Evolutionary conservation across 805 yeast genomes (phyloP).

Genomic region (Ogataea pignaliae): DNA sequence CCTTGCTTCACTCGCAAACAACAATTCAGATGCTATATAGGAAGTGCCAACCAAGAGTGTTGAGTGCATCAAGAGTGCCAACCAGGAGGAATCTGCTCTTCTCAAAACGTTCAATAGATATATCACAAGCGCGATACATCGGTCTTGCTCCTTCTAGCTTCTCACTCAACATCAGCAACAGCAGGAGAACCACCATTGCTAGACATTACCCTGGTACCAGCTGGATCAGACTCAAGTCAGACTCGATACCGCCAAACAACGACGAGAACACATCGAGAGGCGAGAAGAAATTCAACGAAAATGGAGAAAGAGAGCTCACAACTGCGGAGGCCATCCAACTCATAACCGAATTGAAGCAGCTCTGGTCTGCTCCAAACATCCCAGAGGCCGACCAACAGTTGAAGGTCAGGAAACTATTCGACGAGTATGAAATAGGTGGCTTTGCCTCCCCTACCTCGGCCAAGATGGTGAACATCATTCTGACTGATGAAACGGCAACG

Average conservation of each 20-base stretch:
- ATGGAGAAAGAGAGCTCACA: constrained; percentile 24
- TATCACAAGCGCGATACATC: no score
- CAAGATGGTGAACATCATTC: constrained; percentile 23
- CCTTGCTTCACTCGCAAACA: no score
- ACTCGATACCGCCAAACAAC: constrained; percentile 7
- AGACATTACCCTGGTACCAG: no score
- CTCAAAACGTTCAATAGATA: no score
- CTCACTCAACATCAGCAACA: no score
- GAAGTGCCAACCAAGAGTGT: no score
- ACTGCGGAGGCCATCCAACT: constrained; percentile 26
- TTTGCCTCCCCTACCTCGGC: constrained; percentile 26
- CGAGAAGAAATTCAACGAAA: constrained; percentile 16
- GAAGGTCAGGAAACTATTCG: constrained; percentile 18
- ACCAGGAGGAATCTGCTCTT: no score
- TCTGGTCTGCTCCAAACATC: constrained; percentile 23
- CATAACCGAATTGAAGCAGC: constrained; percentile 18
- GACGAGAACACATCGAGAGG: background rate
- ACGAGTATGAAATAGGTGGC: constrained; percentile 29
- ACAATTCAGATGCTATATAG: no score
- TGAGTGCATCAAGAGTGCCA: no score
- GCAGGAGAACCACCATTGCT: no score
- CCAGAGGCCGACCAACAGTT: constrained; percentile 12
- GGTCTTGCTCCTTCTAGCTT: no score
- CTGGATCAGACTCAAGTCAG: constrained; percentile 5
- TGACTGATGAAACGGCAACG: constrained; percentile 20